Base-by-base conservation (phyloP, 768 basidiomycete species). In the Lentinula sp. region DNA sequence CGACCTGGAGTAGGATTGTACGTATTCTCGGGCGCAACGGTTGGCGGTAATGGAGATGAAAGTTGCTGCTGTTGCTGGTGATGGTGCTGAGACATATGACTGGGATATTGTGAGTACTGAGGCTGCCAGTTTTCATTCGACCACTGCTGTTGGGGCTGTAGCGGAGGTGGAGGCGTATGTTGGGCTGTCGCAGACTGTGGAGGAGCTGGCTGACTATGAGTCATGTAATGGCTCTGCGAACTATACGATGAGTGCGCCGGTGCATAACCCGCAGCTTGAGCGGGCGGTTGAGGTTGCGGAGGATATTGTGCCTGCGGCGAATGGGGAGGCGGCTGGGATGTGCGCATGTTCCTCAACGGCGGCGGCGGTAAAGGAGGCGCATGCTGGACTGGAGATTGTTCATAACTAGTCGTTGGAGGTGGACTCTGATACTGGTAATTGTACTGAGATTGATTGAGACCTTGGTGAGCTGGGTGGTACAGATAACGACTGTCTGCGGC, bases 401-500 rank as follows among this genome's bases (percentile, higher is more conserved):
- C 28, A 34, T 46, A 45, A 32, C 37, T 15, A 21, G 53, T 15
- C 32, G 15, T 61, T 32, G 68, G 65, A 31, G 68, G 71, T 62
- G 63, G 68, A 61, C 45, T 68, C 35, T 46, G 73, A 54, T 82
- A 80, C 59, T 76, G 70, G 34, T 78, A 52, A 69, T 84, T 85
- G 64, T 81, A 81, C 68, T 88, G 87, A 61, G 75, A 71, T 35
- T 72, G 65, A 59, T 75, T 75, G 40, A 73, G 69, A 37, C 75
- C 75, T 18, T 75, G 78, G n/a, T 31, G 46, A 57, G 79, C 74
- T 61, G 78, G 73, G 57, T 78, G 77, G 69, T 87, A 87, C 70
- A 84, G 74, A 67, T 84, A 84, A 61, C 80, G 76, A 57, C 78
- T 75, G 71, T 83, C 81, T 46, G 82, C 73, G 40, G 82, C 76